phyloP scores from a whole-genome alignment of 129 eudicot species.

The Tagetes patula region DNA sequence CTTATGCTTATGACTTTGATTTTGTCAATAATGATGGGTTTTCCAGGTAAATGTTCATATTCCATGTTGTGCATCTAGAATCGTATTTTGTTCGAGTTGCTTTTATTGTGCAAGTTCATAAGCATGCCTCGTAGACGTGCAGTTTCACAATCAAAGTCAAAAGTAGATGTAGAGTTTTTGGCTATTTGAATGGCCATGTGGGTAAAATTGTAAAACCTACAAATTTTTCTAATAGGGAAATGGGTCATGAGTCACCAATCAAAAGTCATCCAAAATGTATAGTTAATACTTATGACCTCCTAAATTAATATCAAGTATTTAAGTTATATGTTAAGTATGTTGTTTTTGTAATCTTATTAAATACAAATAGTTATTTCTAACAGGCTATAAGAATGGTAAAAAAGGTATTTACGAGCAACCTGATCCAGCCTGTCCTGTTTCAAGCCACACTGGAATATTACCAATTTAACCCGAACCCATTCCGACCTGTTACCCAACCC shows the following conservation, averaged over 20 bases:
- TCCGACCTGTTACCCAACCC: not conserved
- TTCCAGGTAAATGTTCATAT: conserved; percentile 56
- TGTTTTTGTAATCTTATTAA: conserved; percentile 1
- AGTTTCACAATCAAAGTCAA: not conserved
- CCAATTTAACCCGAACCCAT: not conserved
- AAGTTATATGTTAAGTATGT: not conserved
- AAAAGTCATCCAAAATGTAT: not conserved
- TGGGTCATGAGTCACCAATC: not conserved
- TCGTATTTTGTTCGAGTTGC: not conserved
- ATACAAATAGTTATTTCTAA: not conserved
- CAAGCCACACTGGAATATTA: not conserved
- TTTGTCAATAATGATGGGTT: conserved; percentile 72
- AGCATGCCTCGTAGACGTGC: conserved; percentile 2
- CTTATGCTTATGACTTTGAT: conserved; percentile 96
- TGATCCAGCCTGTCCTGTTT: not conserved
- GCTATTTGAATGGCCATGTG: not conserved
- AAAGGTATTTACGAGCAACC: not conserved
- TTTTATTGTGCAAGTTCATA: not conserved
- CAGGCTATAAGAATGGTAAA: not conserved
- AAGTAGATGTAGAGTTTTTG: not conserved
- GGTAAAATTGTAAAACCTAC: no score
- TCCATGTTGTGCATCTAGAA: not conserved
- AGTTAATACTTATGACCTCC: not conserved
- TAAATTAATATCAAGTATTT: not conserved
- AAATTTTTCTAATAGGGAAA: not conserved